These are phyloP conservation scores for Clavariopsis aquatica DNA, from an alignment of 495 filamentous ascomycete genomes.

Conservation along the genomic window DNA sequence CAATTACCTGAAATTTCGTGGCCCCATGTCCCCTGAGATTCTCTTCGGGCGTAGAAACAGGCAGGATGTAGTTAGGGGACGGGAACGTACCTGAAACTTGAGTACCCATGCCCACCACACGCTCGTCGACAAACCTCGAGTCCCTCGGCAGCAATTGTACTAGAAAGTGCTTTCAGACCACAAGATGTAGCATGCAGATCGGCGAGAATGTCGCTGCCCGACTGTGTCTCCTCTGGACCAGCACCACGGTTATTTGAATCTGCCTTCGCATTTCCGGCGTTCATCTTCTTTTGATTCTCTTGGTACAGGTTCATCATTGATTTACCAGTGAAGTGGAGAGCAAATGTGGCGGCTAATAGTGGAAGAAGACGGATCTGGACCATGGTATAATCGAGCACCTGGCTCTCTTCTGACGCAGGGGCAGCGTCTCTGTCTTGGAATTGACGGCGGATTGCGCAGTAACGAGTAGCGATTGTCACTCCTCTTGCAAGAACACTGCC, in stretches of 20 bases:
- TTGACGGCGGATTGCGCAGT: slow-evolving; percentile 67
- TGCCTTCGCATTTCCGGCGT: slow-evolving; percentile 45
- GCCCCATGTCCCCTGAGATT: no score
- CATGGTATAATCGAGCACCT: slow-evolving; percentile 74
- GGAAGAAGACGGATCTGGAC: slow-evolving; percentile 72
- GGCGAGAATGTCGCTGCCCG: slow-evolving; percentile 65
- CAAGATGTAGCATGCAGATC: slow-evolving; percentile 75
- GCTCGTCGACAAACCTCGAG: slow-evolving; percentile 70
- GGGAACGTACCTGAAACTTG: slow-evolving; percentile 51
- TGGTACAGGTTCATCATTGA: slow-evolving; percentile 67
- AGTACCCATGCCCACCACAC: slow-evolving; percentile 75
- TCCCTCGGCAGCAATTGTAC: slow-evolving; percentile 67
- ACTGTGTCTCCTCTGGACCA: slow-evolving; percentile 64
- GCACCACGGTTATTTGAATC: slow-evolving; percentile 55
- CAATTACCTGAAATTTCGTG: no score
- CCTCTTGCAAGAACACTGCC: slow-evolving; percentile 69
- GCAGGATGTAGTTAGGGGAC: neutral
- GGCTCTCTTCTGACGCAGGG: slow-evolving; percentile 58
- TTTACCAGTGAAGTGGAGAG: slow-evolving; percentile 71
- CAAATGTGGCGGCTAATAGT: slow-evolving; percentile 71
- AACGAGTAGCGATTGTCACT: slow-evolving; percentile 72
- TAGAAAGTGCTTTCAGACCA: slow-evolving; percentile 69
- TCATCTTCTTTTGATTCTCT: slow-evolving; percentile 66
- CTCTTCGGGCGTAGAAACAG: no score
- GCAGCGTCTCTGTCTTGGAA: slow-evolving; percentile 67